Evolutionary conservation across 768 basidiomycete genomes (phyloP).

Genomic region (Scleroderma bovista): DNA sequence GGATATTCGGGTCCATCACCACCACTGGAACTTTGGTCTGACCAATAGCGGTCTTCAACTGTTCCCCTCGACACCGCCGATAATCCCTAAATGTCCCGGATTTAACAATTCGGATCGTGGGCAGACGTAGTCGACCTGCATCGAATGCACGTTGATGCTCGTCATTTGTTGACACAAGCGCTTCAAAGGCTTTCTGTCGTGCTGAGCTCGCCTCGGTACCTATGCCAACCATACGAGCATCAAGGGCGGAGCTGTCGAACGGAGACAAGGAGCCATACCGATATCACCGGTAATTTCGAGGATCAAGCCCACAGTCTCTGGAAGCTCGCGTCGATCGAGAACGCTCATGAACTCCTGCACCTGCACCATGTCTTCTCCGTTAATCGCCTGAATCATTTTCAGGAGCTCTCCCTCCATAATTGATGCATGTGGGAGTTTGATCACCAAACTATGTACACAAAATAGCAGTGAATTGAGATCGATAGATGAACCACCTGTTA

Average conservation of each 20-base stretch:
- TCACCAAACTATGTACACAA: neutral
- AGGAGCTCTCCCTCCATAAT: neutral
- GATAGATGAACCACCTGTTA: neutral
- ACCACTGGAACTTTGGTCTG: constrained; percentile 15
- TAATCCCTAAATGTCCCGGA: constrained; percentile 15
- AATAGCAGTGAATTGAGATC: neutral
- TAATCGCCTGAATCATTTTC: neutral
- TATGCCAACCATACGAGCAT: neutral
- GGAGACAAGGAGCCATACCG: neutral
- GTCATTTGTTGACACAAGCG: neutral
- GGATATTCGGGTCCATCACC: neutral
- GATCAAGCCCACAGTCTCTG: neutral
- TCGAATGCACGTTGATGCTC: neutral
- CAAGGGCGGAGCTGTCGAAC: neutral
- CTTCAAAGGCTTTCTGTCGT: neutral
- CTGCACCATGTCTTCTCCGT: neutral
- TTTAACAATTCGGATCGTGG: constrained; percentile 18
- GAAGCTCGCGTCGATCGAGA: constrained; percentile 1
- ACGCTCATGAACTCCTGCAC: neutral
- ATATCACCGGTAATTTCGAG: constrained; percentile 2
- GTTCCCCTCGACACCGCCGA: constrained; percentile 11
- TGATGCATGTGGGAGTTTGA: neutral
- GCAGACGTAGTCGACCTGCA: constrained; percentile 1
- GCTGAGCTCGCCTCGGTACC: neutral
- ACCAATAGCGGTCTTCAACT: neutral